phyloP scores from a whole-genome alignment of 2,329 filamentous ascomycete species.

The Aureobasidium melanogenum region DNA sequence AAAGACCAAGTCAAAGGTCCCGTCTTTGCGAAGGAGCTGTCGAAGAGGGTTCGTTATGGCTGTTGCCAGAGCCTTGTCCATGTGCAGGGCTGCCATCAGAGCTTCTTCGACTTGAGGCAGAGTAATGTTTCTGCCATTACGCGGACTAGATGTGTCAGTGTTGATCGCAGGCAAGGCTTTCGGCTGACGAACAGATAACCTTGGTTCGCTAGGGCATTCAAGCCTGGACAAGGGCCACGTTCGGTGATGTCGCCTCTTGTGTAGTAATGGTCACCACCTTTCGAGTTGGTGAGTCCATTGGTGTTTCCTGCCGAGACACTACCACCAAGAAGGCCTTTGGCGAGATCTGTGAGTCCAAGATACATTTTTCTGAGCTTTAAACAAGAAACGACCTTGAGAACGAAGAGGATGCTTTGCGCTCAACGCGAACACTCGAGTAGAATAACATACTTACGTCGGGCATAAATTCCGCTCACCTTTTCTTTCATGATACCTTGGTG shows the following conservation, averaged over 20 bases:
- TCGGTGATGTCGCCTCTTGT: constrained; percentile 14
- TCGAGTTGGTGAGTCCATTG: constrained; percentile 15
- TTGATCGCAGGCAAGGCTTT: neutral
- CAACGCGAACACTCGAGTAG: neutral
- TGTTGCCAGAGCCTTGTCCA: constrained; percentile 16
- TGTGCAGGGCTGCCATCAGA: constrained; percentile 4
- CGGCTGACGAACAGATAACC: constrained; percentile 23
- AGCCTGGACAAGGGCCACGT: constrained; percentile 23
- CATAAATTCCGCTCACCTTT: no score
- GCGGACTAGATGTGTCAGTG: constrained; percentile 18
- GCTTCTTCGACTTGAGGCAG: constrained; percentile 24
- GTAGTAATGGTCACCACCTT: constrained; percentile 13
- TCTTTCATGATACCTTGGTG: neutral
- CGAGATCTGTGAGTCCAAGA: constrained; percentile 12
- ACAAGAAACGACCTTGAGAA: neutral
- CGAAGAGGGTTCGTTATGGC: constrained; percentile 20
- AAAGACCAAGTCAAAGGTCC: constrained; percentile 27
- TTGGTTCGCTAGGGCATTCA: constrained; percentile 26
- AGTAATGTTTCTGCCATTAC: constrained; percentile 27
- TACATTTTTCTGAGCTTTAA: constrained; percentile 11
- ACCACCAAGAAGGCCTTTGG: constrained; percentile 16
- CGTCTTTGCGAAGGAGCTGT: constrained; percentile 18
- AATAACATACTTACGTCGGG: neutral
- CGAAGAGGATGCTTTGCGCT: neutral
- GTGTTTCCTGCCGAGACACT: constrained; percentile 3